phyloP scores from a whole-genome alignment of 495 filamentous ascomycete species.

The Cudoniella acicularis region DNA sequence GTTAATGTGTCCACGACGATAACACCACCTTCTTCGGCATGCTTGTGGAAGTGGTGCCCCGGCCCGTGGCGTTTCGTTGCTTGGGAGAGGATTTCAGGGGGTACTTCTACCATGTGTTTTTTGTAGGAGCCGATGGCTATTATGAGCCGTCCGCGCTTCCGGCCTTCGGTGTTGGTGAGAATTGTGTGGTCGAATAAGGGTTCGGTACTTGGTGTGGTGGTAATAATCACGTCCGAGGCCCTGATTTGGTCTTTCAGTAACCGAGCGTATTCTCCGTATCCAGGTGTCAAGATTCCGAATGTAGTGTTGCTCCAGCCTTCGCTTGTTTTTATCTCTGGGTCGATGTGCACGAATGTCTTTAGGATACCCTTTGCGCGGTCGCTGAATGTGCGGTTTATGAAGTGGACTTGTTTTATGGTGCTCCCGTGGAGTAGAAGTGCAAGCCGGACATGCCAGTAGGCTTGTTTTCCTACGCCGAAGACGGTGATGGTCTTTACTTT shows the following conservation, averaged over 20 bases:
- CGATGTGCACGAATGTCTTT: conserved; percentile 50
- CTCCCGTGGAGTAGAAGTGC: conserved; percentile 67
- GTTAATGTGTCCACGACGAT: conserved; percentile 82
- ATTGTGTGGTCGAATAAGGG: conserved; percentile 46
- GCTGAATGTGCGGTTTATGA: conserved; percentile 70
- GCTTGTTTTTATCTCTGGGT: conserved; percentile 45
- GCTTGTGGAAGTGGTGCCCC: conserved; percentile 63
- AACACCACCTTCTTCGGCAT: conserved; percentile 67
- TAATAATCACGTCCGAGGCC: conserved; percentile 74
- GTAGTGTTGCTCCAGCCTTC: conserved; percentile 55
- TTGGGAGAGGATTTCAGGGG: conserved; percentile 66
- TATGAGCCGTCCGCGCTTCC: conserved; percentile 73
- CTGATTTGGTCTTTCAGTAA: conserved; percentile 64
- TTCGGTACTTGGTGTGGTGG: conserved; percentile 49
- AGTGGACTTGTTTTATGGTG: conserved; percentile 72
- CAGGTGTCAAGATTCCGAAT: conserved; percentile 66
- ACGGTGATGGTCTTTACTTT: conserved; percentile 69
- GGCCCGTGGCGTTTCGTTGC: conserved; percentile 53
- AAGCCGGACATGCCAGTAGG: conserved; percentile 89
- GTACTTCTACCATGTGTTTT: conserved; percentile 80
- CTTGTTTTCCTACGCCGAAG: conserved; percentile 89
- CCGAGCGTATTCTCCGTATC: conserved; percentile 66
- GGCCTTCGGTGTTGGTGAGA: conserved; percentile 64
- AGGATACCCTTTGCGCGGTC: conserved; percentile 54
- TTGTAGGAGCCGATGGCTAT: conserved; percentile 82